Base-by-base conservation (phyloP, 2,329 filamentous ascomycete species). In the Penicillium rolfsii region DNA sequence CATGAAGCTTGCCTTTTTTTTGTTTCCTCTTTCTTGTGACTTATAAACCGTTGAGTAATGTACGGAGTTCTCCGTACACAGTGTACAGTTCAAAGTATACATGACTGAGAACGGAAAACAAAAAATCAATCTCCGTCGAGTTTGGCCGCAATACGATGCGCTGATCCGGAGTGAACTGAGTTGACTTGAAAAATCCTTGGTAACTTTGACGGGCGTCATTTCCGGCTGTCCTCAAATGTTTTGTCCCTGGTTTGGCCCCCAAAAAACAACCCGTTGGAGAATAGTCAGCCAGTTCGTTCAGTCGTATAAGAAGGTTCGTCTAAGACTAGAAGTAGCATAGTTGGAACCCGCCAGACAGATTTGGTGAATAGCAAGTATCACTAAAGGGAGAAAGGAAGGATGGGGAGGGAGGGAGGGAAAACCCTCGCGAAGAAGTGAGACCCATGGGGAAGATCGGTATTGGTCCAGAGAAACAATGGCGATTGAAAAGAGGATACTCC, bases 261-360 rank as follows among this genome's bases (percentile, higher is more conserved):
- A 68, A 68, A 63, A 61, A 61, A 64, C 61, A 35, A 60, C 52
- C 64, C 64, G 67, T 68, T 69, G 43, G 41, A 48, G 19, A 43
- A 41, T 49, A 28, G 36, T 35, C 43, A 35, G 24, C 40, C 55
- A 28, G 50, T 53, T 61, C 46, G 56, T 55, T 30, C 8, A 54
- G 52, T 40, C 12, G 35, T 49, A 57, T n/a, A 38, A 36, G 43
- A 30, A 19, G 40, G 56, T 45, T 36, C 33, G 22, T 30, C 14
- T 30, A 30, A 57, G 30, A 55, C 45, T 57, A 33, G 41, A 46
- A 30, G 30, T 16, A 48, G 52, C 30, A 59, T 48, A 35, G 36
- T 48, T 12, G 8, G n/a, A 53, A 8, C 19, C 33, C 33, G 33
- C 5, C 30, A 38, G 14, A 38, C 22, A 19, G 26, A 16, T 14